These are phyloP conservation scores for Fragaria vesca DNA, from an alignment of 306 rosid genomes.

Conservation along the genomic window DNA sequence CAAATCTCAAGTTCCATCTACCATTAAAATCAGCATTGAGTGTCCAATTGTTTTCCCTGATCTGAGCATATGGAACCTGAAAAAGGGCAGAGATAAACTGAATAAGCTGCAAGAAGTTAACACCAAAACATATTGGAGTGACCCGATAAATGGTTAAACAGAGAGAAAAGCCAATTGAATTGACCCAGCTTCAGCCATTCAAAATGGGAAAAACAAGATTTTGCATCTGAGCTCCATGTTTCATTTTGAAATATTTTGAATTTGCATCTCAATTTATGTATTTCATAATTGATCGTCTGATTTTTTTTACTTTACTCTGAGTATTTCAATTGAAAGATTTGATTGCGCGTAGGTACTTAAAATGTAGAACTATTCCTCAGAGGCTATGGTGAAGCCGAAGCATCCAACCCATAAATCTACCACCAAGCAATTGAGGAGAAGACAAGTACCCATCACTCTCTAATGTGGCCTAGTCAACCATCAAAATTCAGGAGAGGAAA, in stretches of 20 bases:
- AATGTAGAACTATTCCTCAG: not conserved
- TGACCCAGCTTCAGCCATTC: not conserved
- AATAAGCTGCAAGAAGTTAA: slow-evolving; percentile 7
- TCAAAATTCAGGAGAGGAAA: not conserved
- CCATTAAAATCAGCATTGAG: slow-evolving; percentile 76
- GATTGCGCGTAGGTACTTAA: not conserved
- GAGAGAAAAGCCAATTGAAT: not conserved
- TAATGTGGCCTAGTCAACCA: not conserved
- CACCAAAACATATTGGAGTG: not conserved
- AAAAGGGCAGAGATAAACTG: slow-evolving; percentile 18
- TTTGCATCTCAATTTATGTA: not conserved
- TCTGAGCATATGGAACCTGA: slow-evolving; percentile 93
- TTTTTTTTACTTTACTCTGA: not conserved
- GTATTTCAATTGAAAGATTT: not conserved
- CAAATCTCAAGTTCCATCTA: slow-evolving; percentile 87
- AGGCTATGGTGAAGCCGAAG: not conserved
- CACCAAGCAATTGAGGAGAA: not conserved
- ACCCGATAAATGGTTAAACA: not conserved
- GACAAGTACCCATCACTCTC: not conserved
- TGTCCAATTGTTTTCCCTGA: slow-evolving; percentile 97
- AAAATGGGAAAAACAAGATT: slow-evolving; percentile 1
- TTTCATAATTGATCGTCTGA: not conserved
- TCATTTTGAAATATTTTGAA: not conserved
- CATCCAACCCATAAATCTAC: not conserved
- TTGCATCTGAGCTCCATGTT: not conserved